Conservation (phyloP, 2,329 filamentous ascomycete genomes). For the Hypoxylon sp. region DNA sequence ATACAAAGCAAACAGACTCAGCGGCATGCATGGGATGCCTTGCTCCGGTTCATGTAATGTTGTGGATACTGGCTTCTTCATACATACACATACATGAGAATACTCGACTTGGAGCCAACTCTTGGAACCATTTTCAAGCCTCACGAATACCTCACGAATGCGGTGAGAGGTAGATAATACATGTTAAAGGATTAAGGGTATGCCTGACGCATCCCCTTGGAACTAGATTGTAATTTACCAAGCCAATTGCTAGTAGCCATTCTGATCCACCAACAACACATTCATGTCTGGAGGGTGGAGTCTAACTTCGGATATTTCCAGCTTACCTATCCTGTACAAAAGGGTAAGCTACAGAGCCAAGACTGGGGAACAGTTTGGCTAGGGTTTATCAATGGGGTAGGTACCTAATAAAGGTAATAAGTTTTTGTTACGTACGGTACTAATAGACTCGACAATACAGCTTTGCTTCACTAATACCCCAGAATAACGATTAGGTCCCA, state of each 20-base stretch:
- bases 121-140: background rate
- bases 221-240: slow-evolving; percentile 11
- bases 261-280: slow-evolving; percentile 6
- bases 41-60: background rate
- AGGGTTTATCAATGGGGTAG: background rate
- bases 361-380: background rate
- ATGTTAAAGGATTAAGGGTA: background rate
- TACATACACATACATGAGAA: background rate
- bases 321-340: slow-evolving; percentile 11
- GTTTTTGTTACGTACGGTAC: background rate
- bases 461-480: background rate
- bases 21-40: slow-evolving; percentile 9
- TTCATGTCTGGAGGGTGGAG: slow-evolving; percentile 17
- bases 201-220: background rate
- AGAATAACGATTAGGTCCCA: background rate
- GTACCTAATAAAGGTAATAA: no score
- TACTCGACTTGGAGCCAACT: background rate
- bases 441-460: slow-evolving; percentile 1
- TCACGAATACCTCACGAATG: background rate
- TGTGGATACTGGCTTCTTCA: background rate
- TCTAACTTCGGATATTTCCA: slow-evolving; percentile 16
- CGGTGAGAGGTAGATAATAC: background rate
- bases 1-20: background rate
- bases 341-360: slow-evolving; percentile 6
- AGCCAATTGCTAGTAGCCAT: background rate